Conservation (phyloP, 306 rosid genomes). For the Bauhinia variegata region DNA sequence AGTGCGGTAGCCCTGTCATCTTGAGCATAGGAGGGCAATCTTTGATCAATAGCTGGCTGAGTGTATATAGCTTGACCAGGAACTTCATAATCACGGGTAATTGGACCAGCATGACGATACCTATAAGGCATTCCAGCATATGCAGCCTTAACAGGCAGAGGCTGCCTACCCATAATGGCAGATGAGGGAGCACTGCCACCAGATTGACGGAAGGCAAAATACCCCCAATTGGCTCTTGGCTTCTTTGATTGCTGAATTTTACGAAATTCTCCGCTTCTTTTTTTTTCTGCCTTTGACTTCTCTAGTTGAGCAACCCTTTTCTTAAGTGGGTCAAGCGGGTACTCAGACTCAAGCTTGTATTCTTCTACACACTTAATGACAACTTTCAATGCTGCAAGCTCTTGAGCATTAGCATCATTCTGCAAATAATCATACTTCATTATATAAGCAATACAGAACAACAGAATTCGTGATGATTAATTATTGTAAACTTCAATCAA, state of each 20-base stretch:
- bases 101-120: constrained; percentile 48
- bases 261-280: constrained; percentile 56
- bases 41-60: constrained; percentile 50
- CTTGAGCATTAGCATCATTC: constrained; percentile 59
- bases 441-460: constrained; percentile 22
- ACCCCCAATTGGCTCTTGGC: constrained; percentile 55
- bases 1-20: constrained; percentile 41
- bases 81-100: constrained; percentile 52
- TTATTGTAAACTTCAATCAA: constrained; percentile 17
- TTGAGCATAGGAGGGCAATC: constrained; percentile 38
- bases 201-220: constrained; percentile 49
- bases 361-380: constrained; percentile 64
- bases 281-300: constrained; percentile 60
- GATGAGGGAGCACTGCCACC: constrained; percentile 41
- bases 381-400: constrained; percentile 64
- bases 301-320: constrained; percentile 75
- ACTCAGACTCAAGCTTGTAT: constrained; percentile 68
- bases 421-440: constrained; percentile 29
- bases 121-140: constrained; percentile 51
- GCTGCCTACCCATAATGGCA: constrained; percentile 47
- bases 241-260: constrained; percentile 62
- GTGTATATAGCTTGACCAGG: constrained; percentile 59
- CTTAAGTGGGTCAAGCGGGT: constrained; percentile 79
- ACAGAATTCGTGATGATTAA: constrained; percentile 21
- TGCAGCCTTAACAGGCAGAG: constrained; percentile 52